Evolutionary conservation across 306 rosid genomes (phyloP), one percentile per base, ranked within the genome.

Genomic region (Mimosa pudica): DNA sequence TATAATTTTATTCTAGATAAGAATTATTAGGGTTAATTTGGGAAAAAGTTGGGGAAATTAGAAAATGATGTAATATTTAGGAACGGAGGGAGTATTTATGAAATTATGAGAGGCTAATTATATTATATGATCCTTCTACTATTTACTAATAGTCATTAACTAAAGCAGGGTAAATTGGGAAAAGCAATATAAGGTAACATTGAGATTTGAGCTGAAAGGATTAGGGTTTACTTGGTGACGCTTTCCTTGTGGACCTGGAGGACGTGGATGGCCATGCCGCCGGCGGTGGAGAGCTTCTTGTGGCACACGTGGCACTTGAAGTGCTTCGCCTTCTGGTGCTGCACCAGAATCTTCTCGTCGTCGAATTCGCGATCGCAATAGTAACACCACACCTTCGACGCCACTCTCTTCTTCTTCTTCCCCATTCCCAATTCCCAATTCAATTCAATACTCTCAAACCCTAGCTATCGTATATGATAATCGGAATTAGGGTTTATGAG

Each of bases 311-410:
- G 99, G 81, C 99, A 96, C 79, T 96, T 96, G 72, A 96, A 96
- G 85, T 96, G 99, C 85, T 96, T 96, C 3, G 99, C 99, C 62
- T 96, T 96, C 93, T 96, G 99, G 72, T 96, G 99, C 91, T 96
- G 99, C 61, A 96, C 99, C 81, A 96, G 71, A 38, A 96, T 96
- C 94, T 96, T 96, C 84, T 96, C 99, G 77, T 96, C 99, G 7
- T 96, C 99, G 79, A 96, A 96, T 81, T 96, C 99, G 4, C 99
- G 88, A 77, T 96, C 99, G 85, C 99, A 96, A 84, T 96, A 96
- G 76, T 96, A 96, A 24, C 99, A 96, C 99, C 99, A 96, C 0
- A 96, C 97, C 89, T 92, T 96, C 7, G 99, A 96, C 2, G 97
- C 81, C 55, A 88, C 96, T 46, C 97, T 90, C 94, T 96, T 96